Conservation (phyloP, 2,329 filamentous ascomycete genomes). For the Xylariaceae sp. region DNA sequence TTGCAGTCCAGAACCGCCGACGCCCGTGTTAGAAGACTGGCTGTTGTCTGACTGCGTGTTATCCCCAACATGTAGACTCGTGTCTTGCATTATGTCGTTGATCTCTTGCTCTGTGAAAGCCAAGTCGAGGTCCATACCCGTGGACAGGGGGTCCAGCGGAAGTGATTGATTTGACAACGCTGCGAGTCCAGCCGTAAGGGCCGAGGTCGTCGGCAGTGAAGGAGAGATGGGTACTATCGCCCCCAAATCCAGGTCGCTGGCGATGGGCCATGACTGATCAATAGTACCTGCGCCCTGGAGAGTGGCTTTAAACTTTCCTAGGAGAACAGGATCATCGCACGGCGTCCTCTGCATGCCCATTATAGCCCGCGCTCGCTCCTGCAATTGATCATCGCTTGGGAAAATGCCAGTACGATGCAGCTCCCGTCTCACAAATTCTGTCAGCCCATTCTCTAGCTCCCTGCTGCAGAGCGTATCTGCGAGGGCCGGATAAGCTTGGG, state of each 20-base stretch:
- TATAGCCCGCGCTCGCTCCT: slow-evolving; percentile 44
- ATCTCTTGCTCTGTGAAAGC: slow-evolving; percentile 26
- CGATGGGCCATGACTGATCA: slow-evolving; percentile 1
- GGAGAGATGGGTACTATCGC: slow-evolving; percentile 3
- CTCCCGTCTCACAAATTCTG: slow-evolving; percentile 41
- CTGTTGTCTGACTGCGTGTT: no score
- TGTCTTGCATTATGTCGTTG: slow-evolving; percentile 23
- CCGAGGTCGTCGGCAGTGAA: slow-evolving; percentile 6
- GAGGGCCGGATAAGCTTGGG: slow-evolving; percentile 40
- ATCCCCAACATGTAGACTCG: slow-evolving; percentile 14
- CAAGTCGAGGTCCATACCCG: slow-evolving; percentile 10
- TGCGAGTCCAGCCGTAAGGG: slow-evolving; percentile 8
- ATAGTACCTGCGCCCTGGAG: slow-evolving; percentile 23
- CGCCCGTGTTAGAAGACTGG: background rate
- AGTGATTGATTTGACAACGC: background rate
- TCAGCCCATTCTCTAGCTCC: slow-evolving; percentile 52
- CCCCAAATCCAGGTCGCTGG: slow-evolving; percentile 4
- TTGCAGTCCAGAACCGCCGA: slow-evolving; percentile 9
- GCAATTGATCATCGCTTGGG: slow-evolving; percentile 45
- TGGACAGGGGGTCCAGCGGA: slow-evolving; percentile 8
- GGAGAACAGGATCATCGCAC: slow-evolving; percentile 49
- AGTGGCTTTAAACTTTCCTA: slow-evolving; percentile 50
- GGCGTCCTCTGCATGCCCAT: slow-evolving; percentile 42
- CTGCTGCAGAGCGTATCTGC: slow-evolving; percentile 53
- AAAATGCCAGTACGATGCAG: slow-evolving; percentile 34